Evolutionary conservation across 306 rosid genomes (phyloP).

Genomic region (Geum urbanum): DNA sequence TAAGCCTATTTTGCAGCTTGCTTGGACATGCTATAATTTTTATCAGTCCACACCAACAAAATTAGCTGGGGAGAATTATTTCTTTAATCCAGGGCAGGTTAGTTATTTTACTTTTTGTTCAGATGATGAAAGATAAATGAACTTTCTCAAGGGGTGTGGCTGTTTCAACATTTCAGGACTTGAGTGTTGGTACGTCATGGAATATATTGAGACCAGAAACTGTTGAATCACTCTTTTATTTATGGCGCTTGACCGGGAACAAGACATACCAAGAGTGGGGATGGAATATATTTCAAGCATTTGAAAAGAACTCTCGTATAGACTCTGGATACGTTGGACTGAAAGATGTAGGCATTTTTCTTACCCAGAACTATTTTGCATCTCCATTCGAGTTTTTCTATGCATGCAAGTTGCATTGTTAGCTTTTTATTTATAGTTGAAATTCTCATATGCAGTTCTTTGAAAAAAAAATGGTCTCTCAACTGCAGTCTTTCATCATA

Average conservation of each 20-base stretch:
- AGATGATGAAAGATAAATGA: slow-evolving; percentile 8
- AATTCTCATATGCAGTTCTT: neutral
- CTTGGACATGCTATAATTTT: slow-evolving; percentile 99
- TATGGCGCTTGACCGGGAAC: slow-evolving; percentile 95
- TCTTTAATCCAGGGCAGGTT: slow-evolving; percentile 78
- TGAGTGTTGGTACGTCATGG: slow-evolving; percentile 97
- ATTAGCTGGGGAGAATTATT: slow-evolving; percentile 97
- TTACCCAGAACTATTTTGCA: neutral
- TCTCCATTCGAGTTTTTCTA: slow-evolving; percentile 19
- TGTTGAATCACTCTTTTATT: slow-evolving; percentile 89
- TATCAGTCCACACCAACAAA: slow-evolving; percentile 93
- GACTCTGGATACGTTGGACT: slow-evolving; percentile 96
- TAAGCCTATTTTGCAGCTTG: slow-evolving; percentile 62
- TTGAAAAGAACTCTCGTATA: slow-evolving; percentile 86
- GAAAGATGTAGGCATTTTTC: slow-evolving; percentile 71
- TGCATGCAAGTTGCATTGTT: neutral
- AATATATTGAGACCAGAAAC: slow-evolving; percentile 98
- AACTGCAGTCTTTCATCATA: neutral
- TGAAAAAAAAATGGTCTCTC: neutral
- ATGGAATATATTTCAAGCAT: slow-evolving; percentile 99
- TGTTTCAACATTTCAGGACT: slow-evolving; percentile 51
- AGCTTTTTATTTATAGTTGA: neutral
- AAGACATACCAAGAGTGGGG: slow-evolving; percentile 99
- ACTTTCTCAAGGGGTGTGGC: slow-evolving; percentile 15
- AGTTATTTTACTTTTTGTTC: slow-evolving; percentile 27